phyloP scores from a whole-genome alignment of 139 green algal species.

The Microglena sp. region DNA sequence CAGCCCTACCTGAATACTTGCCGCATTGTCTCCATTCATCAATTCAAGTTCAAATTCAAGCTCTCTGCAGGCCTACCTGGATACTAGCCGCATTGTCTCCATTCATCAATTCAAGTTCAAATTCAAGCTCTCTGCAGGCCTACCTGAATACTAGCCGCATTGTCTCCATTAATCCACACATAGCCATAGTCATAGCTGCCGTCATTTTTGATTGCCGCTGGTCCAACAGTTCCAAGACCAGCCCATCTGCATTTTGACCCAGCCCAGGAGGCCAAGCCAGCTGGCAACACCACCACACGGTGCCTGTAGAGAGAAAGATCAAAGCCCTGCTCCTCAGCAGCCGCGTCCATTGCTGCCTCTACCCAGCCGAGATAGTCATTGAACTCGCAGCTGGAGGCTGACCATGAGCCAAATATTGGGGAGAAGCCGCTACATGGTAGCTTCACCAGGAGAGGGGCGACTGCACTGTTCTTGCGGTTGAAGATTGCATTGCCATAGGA shows the following conservation, averaged over 20 bases:
- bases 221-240: slow-evolving; percentile 11
- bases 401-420: slow-evolving; percentile 6
- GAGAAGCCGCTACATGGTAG: neutral
- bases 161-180: slow-evolving; percentile 3
- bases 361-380: slow-evolving; percentile 17
- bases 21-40: too few species aligned
- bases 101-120: too few species aligned
- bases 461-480: neutral
- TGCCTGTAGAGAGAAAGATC: slow-evolving; percentile 12
- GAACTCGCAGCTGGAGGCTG: neutral
- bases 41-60: too few species aligned
- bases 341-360: slow-evolving; percentile 8
- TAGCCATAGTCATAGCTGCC: neutral
- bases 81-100: too few species aligned
- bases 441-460: neutral
- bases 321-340: neutral
- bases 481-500: neutral
- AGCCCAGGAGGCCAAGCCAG: neutral
- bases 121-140: too few species aligned
- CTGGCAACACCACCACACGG: slow-evolving; percentile 14
- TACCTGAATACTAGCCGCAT: neutral
- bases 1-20: too few species aligned
- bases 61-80: too few species aligned
- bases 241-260: slow-evolving; percentile 6
- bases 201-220: neutral